These are phyloP conservation scores for Echinosophora koreensis DNA, from an alignment of 306 rosid genomes.

Conservation along the genomic window DNA sequence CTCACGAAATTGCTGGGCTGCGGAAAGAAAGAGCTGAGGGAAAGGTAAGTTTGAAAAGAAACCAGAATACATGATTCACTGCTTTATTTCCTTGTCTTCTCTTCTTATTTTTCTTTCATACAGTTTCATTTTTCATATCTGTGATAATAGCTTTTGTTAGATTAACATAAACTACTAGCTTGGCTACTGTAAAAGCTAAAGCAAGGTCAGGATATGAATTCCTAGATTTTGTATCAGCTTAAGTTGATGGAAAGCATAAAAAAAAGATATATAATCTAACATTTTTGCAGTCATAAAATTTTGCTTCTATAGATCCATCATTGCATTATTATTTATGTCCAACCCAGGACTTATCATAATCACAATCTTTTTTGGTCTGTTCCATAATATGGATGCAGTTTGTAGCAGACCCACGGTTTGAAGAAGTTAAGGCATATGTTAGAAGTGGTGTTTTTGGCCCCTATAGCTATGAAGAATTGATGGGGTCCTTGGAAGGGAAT, in stretches of 20 bases:
- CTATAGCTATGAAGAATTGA: constrained; percentile 69
- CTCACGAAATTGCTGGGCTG: constrained; percentile 83
- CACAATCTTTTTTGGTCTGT: constrained; percentile 23
- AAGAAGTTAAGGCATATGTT: constrained; percentile 82
- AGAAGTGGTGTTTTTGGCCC: constrained; percentile 89
- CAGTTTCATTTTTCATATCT: too few species aligned
- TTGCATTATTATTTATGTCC: neutral
- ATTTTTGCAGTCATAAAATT: neutral
- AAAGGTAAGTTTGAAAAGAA: constrained; percentile 54
- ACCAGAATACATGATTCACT: constrained; percentile 18
- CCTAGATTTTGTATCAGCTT: neutral
- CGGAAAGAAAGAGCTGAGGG: constrained; percentile 90
- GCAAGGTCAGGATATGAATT: too few species aligned
- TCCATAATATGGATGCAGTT: constrained; percentile 57
- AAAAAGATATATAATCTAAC: neutral
- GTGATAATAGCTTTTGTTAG: neutral
- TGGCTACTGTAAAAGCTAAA: too few species aligned
- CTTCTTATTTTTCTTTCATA: too few species aligned
- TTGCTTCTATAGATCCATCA: neutral
- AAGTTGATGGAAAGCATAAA: neutral
- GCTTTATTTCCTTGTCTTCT: neutral
- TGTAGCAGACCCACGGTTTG: constrained; percentile 85
- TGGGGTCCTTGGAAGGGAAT: constrained; percentile 91
- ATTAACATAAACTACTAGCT: constrained; percentile 15
- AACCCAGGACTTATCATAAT: neutral